Conservation (phyloP, 495 filamentous ascomycete species). For the Aspergillus haitiensis region DNA sequence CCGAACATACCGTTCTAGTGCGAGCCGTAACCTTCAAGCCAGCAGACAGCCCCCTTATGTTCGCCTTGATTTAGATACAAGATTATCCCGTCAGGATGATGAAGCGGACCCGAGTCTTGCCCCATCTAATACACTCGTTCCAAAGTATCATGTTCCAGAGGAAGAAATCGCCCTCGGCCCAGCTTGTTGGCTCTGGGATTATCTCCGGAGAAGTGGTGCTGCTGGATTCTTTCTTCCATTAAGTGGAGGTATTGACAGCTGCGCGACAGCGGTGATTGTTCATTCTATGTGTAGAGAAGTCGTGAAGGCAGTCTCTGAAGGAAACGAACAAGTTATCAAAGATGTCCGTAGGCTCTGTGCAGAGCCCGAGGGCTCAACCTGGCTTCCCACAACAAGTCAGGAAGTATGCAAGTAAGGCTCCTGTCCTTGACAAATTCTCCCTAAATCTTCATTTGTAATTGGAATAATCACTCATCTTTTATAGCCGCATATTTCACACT, state of each 20-base stretch:
- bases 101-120: slow-evolving; percentile 42
- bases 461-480: slow-evolving; percentile 15
- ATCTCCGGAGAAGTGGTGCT: slow-evolving; percentile 63
- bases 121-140: slow-evolving; percentile 43
- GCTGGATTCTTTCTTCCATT: slow-evolving; percentile 62
- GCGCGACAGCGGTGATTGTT: slow-evolving; percentile 65
- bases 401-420: slow-evolving; percentile 56
- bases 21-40: slow-evolving; percentile 45
- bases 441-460: neutral
- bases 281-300: slow-evolving; percentile 79
- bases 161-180: slow-evolving; percentile 74
- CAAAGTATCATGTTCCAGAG: slow-evolving; percentile 62
- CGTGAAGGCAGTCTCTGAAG: slow-evolving; percentile 60
- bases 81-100: slow-evolving; percentile 35
- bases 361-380: slow-evolving; percentile 52
- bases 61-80: slow-evolving; percentile 40
- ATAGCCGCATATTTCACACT: slow-evolving; percentile 65
- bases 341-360: slow-evolving; percentile 65
- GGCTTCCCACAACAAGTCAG: slow-evolving; percentile 54
- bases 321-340: slow-evolving; percentile 66
- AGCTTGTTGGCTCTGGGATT: slow-evolving; percentile 84
- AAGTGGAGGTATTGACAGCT: slow-evolving; percentile 70
- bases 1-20: slow-evolving; percentile 36
- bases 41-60: slow-evolving; percentile 36
- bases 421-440: neutral